Evolutionary conservation across 176 grass and related monocot species (phyloP), one percentile per base, ranked within the genome.

Genomic region (Poa annua): DNA sequence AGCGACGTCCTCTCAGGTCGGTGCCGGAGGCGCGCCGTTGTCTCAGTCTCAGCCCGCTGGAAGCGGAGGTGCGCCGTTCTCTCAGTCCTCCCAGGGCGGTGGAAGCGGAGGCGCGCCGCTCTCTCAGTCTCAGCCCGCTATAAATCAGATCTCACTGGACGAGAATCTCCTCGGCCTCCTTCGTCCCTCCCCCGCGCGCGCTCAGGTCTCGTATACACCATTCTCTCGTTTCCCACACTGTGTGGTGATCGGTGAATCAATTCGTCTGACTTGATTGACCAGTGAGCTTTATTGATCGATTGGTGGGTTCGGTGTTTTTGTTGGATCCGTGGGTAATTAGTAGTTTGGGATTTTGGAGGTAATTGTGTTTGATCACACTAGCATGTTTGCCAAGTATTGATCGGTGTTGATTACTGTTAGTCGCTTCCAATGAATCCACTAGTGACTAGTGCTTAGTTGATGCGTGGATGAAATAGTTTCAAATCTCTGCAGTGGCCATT

Each of bases 61-160:
- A 29, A 29, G 29, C 29, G 29, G 29, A 29, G 29, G 29, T 2
- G 29, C 29, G 29, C 1, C 29, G 29, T 29, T 29, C 29, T 29
- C 29, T 29, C 29, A 29, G n/a, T n/a, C n/a, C n/a, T n/a, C n/a
- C n/a, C n/a, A n/a, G 29, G 29, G 1, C 29, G 29, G 29, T 29
- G 29, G 29, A 29, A 2, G 29, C 11, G 60, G 25, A 32, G 68
- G n/a, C 41, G 68, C 68, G n/a, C 25, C 68, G 41, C 25, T 71
- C n/a, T 71, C 68, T 0, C 68, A 71, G 61, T n/a, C n/a, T n/a
- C n/a, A n/a, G n/a, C n/a, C n/a, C n/a, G n/a, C n/a, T n/a, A n/a
- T n/a, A n/a, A n/a, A n/a, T n/a, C 93, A 96, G 91, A 71, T 96
- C 25, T 96, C 96, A 32, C 91, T 94, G 84, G 91, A 96, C 38